Conservation (phyloP, 2,329 filamentous ascomycete species). For the Orbilia ellipsospora region DNA sequence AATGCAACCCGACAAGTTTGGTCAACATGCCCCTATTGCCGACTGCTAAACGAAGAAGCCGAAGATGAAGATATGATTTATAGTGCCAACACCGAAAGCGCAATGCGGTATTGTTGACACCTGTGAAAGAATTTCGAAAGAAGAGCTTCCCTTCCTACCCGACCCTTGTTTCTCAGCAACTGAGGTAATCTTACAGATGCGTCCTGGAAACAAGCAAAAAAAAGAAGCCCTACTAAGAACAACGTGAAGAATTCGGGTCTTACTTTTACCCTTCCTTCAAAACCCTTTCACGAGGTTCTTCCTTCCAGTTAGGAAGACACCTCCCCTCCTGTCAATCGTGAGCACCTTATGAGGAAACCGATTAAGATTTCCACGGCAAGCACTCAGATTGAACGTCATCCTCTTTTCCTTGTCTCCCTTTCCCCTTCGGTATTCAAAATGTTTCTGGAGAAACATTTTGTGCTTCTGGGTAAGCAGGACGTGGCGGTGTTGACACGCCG, state of each 20-base stretch:
- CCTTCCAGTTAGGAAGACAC: slow-evolving; percentile 24
- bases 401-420: slow-evolving; percentile 28
- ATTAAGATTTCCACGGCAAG: slow-evolving; percentile 6
- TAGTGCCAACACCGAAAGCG: slow-evolving; percentile 26
- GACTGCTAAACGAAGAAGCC: slow-evolving; percentile 27
- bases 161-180: slow-evolving; percentile 40
- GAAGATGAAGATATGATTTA: not conserved
- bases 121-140: slow-evolving; percentile 13
- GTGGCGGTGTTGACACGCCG: slow-evolving; percentile 8
- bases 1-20: slow-evolving; percentile 1
- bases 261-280: no score
- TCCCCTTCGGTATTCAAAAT: slow-evolving; percentile 13
- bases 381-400: slow-evolving; percentile 42
- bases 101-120: slow-evolving; percentile 9
- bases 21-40: slow-evolving; percentile 14
- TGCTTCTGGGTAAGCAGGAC: slow-evolving; percentile 27
- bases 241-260: no score
- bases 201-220: slow-evolving; percentile 16
- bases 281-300: not conserved
- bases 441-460: slow-evolving; percentile 27
- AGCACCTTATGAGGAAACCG: slow-evolving; percentile 28
- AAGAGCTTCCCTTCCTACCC: slow-evolving; percentile 38
- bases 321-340: slow-evolving; percentile 27
- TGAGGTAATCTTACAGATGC: slow-evolving; percentile 35
- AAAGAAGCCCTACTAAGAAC: no score